phyloP scores from a whole-genome alignment of 805 yeast genomes.

The Priceomyces fermenticarens region DNA sequence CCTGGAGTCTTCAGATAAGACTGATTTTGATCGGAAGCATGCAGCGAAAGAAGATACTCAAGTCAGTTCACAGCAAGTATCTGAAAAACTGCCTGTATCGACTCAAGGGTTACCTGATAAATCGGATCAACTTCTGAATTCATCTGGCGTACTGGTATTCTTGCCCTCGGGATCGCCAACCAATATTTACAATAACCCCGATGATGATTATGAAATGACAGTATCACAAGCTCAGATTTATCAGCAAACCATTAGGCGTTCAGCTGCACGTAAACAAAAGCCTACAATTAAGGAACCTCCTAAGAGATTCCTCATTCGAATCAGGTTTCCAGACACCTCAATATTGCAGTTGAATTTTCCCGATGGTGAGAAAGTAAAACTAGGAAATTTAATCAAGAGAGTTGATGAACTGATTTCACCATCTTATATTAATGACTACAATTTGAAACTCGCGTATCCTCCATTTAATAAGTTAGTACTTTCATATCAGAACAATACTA shows the following conservation, averaged over 20 bases:
- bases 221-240: slow-evolving; percentile 35
- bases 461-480: slow-evolving; percentile 30
- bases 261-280: slow-evolving; percentile 16
- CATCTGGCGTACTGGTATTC: slow-evolving; percentile 15
- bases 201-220: slow-evolving; percentile 40
- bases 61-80: no score
- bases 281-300: slow-evolving; percentile 15
- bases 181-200: slow-evolving; percentile 36
- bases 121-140: not conserved
- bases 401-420: slow-evolving; percentile 31
- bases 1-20: slow-evolving; percentile 1
- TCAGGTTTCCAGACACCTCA: slow-evolving; percentile 38
- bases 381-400: slow-evolving; percentile 36
- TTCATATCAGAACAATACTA: slow-evolving; percentile 26
- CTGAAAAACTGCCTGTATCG: no score
- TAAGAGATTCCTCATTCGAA: slow-evolving; percentile 25
- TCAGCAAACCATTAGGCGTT: slow-evolving; percentile 30
- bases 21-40: not conserved
- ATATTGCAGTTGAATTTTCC: slow-evolving; percentile 34
- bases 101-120: not conserved
- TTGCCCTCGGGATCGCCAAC: slow-evolving; percentile 13
- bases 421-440: slow-evolving; percentile 25
- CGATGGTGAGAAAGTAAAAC: slow-evolving; percentile 19
- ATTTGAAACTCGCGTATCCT: slow-evolving; percentile 34
- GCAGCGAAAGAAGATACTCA: not conserved